phyloP scores from a whole-genome alignment of 2,329 filamentous ascomycete genomes.

The Ophioceras dolichostomum region DNA sequence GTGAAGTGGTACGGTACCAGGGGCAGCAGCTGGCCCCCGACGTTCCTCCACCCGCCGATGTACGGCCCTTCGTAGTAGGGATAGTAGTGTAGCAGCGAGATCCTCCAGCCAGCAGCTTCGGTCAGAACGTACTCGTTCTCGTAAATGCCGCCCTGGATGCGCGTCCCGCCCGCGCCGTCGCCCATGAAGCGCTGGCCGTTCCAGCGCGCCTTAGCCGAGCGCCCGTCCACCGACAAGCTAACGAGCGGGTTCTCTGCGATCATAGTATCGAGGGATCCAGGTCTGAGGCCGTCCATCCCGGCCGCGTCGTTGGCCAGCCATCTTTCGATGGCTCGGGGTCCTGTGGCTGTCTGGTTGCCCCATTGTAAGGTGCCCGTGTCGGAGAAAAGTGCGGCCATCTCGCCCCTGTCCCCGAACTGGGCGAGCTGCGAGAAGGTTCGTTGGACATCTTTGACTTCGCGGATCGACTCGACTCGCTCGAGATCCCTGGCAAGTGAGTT shows the following conservation, averaged over 20 bases:
- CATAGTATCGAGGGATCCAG: slow-evolving; percentile 4
- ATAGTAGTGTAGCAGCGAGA: slow-evolving; percentile 8
- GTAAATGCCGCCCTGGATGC: slow-evolving; percentile 5
- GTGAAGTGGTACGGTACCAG: slow-evolving; percentile 10
- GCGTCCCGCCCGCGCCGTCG: neutral
- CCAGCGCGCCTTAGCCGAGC: neutral
- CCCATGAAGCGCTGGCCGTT: neutral
- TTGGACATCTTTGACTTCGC: slow-evolving; percentile 9
- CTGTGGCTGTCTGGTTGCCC: slow-evolving; percentile 5
- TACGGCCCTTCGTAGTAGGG: slow-evolving; percentile 7
- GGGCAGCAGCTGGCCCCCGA: slow-evolving; percentile 6
- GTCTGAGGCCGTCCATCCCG: slow-evolving; percentile 6
- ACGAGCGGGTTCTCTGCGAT: neutral
- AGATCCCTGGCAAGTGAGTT: slow-evolving; percentile 5
- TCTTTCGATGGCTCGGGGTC: slow-evolving; percentile 5
- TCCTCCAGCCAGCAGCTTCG: slow-evolving; percentile 5
- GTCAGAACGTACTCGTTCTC: slow-evolving; percentile 8
- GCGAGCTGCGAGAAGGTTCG: slow-evolving; percentile 7
- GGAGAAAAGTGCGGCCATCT: slow-evolving; percentile 9
- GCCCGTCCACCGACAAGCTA: neutral
- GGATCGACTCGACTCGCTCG: slow-evolving; percentile 7
- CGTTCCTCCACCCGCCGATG: slow-evolving; percentile 6
- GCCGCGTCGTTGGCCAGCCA: slow-evolving; percentile 8
- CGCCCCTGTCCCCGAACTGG: slow-evolving; percentile 6
- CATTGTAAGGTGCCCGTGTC: slow-evolving; percentile 7